A percentile compares a stretch with the other conserved stretches of the same genome.
Conservation (phyloP, 331 rosid species). For the Pyracantha coccinea region DNA sequence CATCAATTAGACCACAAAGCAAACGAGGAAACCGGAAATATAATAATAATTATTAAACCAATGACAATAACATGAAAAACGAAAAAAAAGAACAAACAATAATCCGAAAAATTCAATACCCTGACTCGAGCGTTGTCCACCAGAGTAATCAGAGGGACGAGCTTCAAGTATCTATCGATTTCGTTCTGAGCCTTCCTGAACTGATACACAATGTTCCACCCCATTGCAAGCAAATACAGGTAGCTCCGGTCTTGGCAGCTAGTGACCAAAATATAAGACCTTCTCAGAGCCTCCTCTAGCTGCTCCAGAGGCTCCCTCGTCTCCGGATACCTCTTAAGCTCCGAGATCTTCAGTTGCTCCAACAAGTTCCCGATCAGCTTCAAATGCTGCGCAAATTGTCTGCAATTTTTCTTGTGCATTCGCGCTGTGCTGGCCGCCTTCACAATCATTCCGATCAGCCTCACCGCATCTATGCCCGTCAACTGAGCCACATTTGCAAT, state of each 20-base stretch:
- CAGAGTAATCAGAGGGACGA: slow-evolving; percentile 88
- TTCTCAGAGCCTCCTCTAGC: slow-evolving; percentile 88
- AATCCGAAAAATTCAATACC: slow-evolving; percentile 42
- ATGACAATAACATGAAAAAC: not conserved
- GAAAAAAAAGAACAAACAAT: not conserved
- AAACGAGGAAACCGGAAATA: not conserved
- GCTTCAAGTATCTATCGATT: slow-evolving; percentile 76
- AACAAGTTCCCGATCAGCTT: slow-evolving; percentile 87
- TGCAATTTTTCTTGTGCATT: slow-evolving; percentile 92
- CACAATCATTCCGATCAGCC: slow-evolving; percentile 70
- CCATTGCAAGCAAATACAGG: slow-evolving; percentile 90
- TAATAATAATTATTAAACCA: not conserved
- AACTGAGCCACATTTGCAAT: slow-evolving; percentile 77
- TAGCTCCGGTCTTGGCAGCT: slow-evolving; percentile 92
- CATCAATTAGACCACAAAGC: not conserved
- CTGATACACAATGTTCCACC: slow-evolving; percentile 95
- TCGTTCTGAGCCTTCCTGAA: slow-evolving; percentile 95
- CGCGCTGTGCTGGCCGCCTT: slow-evolving; percentile 83
- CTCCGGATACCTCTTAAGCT: slow-evolving; percentile 84
- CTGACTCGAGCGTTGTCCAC: slow-evolving; percentile 96
- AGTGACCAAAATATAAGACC: slow-evolving; percentile 70
- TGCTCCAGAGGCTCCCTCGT: slow-evolving; percentile 95
- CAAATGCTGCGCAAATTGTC: slow-evolving; percentile 80
- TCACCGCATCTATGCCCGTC: slow-evolving; percentile 80
- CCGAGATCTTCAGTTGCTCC: slow-evolving; percentile 94